Evolutionary conservation across 306 rosid species (phyloP).

Genomic region (Astragalus glycyphyllos): DNA sequence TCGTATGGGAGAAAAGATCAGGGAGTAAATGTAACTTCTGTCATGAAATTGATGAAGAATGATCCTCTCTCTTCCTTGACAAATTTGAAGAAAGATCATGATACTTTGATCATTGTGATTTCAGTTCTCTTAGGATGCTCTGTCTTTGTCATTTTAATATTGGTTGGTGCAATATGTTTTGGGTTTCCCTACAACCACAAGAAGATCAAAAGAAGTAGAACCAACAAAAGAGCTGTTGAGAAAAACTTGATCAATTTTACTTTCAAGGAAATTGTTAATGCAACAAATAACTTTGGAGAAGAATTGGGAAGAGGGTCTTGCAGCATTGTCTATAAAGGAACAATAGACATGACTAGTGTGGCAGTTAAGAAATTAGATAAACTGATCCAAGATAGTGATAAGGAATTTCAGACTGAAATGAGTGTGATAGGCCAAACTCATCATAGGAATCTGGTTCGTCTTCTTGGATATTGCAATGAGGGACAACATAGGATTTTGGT

Average conservation of each 20-base stretch:
- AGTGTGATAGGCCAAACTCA: constrained; percentile 41
- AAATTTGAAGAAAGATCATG: constrained; percentile 13
- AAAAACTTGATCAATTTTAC: constrained; percentile 29
- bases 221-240: background rate
- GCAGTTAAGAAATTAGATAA: constrained; percentile 46
- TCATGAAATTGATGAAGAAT: constrained; percentile 47
- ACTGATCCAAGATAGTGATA: constrained; percentile 35
- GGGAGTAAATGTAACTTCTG: constrained; percentile 7
- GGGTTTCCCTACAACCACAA: background rate
- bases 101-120: constrained; percentile 31
- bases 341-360: background rate
- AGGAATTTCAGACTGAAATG: constrained; percentile 41
- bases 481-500: constrained; percentile 36
- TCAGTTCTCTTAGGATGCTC: constrained; percentile 47
- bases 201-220: background rate
- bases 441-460: constrained; percentile 39
- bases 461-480: constrained; percentile 42
- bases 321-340: constrained; percentile 45
- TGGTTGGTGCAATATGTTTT: constrained; percentile 23
- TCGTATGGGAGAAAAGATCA: constrained; percentile 31
- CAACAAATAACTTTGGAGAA: constrained; percentile 45
- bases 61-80: background rate
- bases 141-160: constrained; percentile 34
- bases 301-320: constrained; percentile 47
- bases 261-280: constrained; percentile 28